phyloP scores from a whole-genome alignment of 345 rosid genomes.

The Eucalyptus erythrocorys region DNA sequence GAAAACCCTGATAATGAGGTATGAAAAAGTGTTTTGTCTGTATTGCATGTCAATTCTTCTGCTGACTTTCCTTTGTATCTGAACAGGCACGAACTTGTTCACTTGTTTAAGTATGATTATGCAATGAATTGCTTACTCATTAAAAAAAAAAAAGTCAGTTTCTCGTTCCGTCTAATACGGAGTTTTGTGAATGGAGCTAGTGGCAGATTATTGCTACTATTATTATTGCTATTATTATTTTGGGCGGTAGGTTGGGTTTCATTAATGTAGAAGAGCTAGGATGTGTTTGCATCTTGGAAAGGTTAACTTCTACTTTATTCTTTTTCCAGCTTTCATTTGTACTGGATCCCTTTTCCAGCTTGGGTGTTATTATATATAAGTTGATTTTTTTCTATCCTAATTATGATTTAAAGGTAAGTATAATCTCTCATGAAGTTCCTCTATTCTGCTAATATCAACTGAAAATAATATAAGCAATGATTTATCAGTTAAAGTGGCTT shows the following conservation, averaged over 20 bases:
- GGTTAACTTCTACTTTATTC: background rate
- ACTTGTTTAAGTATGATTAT: background rate
- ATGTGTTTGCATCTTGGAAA: background rate
- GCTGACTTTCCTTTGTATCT: background rate
- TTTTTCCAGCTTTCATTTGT: background rate
- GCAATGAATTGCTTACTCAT: background rate
- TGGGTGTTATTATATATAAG: background rate
- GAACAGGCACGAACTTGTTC: background rate
- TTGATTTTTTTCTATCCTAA: background rate
- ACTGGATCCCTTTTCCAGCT: background rate
- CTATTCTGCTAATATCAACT: background rate
- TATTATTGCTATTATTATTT: background rate
- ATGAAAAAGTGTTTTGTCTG: background rate
- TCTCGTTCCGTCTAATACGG: background rate
- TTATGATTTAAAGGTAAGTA: background rate
- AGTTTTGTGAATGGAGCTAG: background rate
- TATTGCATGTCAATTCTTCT: background rate
- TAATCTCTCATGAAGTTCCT: background rate
- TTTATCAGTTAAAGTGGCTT: background rate
- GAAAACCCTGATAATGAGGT: background rate
- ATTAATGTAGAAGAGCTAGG: background rate
- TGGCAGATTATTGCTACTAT: background rate
- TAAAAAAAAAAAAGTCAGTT: background rate
- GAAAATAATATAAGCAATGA: background rate
- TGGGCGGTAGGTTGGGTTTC: background rate